These are phyloP conservation scores for Lachancea thermotolerans DNA, from an alignment of 805 yeast species.

Conservation along the genomic window DNA sequence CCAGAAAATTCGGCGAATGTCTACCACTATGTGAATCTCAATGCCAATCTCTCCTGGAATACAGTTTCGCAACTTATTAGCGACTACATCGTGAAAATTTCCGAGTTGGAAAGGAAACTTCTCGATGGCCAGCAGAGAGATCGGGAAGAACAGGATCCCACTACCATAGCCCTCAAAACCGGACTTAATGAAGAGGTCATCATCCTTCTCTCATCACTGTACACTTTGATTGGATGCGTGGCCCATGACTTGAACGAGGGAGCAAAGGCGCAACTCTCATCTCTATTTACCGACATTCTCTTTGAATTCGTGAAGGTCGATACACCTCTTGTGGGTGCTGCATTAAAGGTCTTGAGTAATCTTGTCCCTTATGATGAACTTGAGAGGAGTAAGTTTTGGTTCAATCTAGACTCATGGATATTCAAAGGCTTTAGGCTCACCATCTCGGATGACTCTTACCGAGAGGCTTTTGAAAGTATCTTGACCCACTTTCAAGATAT, in stretches of 20 bases:
- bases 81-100: conserved; percentile 44
- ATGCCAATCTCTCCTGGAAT: conserved; percentile 45
- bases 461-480: conserved; percentile 38
- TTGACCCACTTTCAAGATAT: conserved; percentile 51
- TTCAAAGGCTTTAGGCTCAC: conserved; percentile 34
- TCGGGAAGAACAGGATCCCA: conserved; percentile 23
- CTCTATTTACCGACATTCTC: conserved; percentile 30
- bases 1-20: conserved; percentile 45
- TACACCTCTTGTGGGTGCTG: conserved; percentile 47
- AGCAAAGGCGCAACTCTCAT: conserved; percentile 18
- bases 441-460: conserved; percentile 31
- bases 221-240: conserved; percentile 55
- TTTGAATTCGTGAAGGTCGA: conserved; percentile 41
- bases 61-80: conserved; percentile 47
- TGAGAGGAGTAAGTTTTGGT: conserved; percentile 55
- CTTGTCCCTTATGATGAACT: conserved; percentile 43
- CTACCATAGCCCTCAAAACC: conserved; percentile 35
- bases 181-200: conserved; percentile 78
- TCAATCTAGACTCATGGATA: conserved; percentile 62
- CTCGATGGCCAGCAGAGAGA: conserved; percentile 21
- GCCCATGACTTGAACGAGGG: conserved; percentile 31
- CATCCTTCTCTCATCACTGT: conserved; percentile 64
- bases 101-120: conserved; percentile 25
- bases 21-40: conserved; percentile 41
- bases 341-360: conserved; percentile 49